These are phyloP conservation scores for Fusarium sp. DNA, from an alignment of 2,329 filamentous ascomycete genomes.

Conservation along the genomic window DNA sequence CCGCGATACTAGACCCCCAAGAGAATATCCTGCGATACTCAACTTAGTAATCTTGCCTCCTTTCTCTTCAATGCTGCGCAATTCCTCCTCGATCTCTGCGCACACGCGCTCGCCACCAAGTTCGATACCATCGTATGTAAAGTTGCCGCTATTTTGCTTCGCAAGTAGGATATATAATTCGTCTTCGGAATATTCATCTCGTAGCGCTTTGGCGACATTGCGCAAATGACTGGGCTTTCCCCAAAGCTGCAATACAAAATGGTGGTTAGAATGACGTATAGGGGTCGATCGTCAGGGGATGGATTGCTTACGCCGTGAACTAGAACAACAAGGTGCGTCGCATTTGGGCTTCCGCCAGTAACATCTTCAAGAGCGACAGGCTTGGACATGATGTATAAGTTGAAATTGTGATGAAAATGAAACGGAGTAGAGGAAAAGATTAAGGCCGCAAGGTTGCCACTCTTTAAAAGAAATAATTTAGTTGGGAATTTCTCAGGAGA, in stretches of 20 bases:
- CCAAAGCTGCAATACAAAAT: slow-evolving; percentile 69
- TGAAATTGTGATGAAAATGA: slow-evolving; percentile 7
- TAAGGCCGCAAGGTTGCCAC: slow-evolving; percentile 4
- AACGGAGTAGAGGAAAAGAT: background rate
- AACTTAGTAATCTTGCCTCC: slow-evolving; percentile 84
- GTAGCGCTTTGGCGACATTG: slow-evolving; percentile 74
- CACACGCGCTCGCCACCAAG: slow-evolving; percentile 76
- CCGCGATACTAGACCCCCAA: slow-evolving; percentile 87
- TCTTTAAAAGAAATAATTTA: slow-evolving; percentile 20
- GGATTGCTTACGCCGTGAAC: slow-evolving; percentile 76
- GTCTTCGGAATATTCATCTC: slow-evolving; percentile 71
- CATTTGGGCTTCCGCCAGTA: slow-evolving; percentile 65
- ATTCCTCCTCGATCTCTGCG: slow-evolving; percentile 74
- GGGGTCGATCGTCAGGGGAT: slow-evolving; percentile 32
- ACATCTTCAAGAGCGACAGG: slow-evolving; percentile 48
- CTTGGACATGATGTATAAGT: slow-evolving; percentile 42
- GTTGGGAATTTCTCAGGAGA: slow-evolving; percentile 43
- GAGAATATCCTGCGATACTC: slow-evolving; percentile 89
- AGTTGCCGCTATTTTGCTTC: slow-evolving; percentile 79
- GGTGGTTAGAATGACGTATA: slow-evolving; percentile 45
- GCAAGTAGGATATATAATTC: slow-evolving; percentile 77
- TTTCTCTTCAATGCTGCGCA: slow-evolving; percentile 66
- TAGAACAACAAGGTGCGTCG: slow-evolving; percentile 81
- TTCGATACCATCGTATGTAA: slow-evolving; percentile 79
- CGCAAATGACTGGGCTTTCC: slow-evolving; percentile 81